Conservation (phyloP, 148 eudicot species). For the Rhododendron kiyosumense region DNA sequence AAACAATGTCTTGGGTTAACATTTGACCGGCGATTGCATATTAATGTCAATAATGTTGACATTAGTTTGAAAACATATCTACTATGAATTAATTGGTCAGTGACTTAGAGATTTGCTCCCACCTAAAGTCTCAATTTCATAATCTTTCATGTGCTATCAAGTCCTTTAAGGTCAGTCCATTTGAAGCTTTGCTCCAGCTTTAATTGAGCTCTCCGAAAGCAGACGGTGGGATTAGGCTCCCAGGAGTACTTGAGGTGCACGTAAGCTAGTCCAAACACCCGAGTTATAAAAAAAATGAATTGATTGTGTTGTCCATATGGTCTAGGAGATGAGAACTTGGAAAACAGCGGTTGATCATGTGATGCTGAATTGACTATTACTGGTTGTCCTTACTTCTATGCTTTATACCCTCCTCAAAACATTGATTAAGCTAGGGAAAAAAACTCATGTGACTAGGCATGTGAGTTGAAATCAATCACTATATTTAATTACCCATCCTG, state of each 20-base stretch:
- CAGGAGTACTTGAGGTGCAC: background rate
- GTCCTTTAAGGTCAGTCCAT: background rate
- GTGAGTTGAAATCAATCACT: background rate
- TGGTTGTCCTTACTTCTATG: slow-evolving; percentile 9
- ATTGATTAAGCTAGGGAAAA: background rate
- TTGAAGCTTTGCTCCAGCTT: background rate
- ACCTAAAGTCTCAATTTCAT: too few relatives aligned
- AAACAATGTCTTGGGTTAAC: background rate
- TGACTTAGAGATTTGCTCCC: background rate
- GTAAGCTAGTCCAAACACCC: background rate
- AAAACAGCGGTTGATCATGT: slow-evolving; percentile 22
- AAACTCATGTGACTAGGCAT: slow-evolving; percentile 33
- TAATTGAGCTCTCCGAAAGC: background rate
- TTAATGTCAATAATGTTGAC: background rate
- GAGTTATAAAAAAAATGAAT: background rate
- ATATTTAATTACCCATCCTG: background rate
- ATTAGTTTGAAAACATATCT: background rate
- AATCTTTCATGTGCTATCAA: background rate
- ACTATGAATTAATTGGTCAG: background rate
- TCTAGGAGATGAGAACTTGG: background rate
- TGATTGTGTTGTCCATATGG: background rate
- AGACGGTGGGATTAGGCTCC: background rate
- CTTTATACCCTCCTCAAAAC: background rate
- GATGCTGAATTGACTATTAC: slow-evolving; percentile 28
- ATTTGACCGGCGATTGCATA: background rate